These are phyloP conservation scores for Stagonosporopsis rhizophila DNA, from an alignment of 2,329 filamentous ascomycete genomes.

Conservation along the genomic window DNA sequence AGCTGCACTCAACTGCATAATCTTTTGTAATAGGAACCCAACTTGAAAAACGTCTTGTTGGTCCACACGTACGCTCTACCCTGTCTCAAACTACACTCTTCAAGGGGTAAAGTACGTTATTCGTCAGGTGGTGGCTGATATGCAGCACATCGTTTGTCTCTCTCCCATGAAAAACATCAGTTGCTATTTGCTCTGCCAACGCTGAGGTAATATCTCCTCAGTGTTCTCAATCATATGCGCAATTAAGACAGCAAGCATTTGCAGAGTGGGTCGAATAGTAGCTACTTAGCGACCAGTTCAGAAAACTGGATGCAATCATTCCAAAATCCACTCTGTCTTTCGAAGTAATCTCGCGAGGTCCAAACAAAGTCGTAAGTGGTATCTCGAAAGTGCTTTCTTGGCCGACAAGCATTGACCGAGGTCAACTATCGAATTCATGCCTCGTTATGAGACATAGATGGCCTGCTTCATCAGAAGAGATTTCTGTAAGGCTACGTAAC, in stretches of 20 bases:
- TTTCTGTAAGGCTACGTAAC: too few relatives aligned
- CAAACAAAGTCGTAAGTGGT: too few relatives aligned
- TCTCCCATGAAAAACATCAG: not conserved
- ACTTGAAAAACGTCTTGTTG: slow-evolving; percentile 28
- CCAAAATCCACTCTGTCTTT: too few relatives aligned
- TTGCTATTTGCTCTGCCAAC: slow-evolving; percentile 33
- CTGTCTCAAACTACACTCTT: slow-evolving; percentile 49
- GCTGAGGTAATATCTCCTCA: slow-evolving; percentile 44
- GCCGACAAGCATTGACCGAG: too few relatives aligned
- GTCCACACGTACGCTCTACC: slow-evolving; percentile 23
- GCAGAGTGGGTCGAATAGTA: slow-evolving; percentile 48
- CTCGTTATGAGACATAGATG: too few relatives aligned
- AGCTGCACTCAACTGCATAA: slow-evolving; percentile 32
- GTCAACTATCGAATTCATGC: too few relatives aligned
- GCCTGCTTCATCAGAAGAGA: too few relatives aligned
- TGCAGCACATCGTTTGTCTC: slow-evolving; percentile 33
- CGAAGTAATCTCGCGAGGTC: too few relatives aligned
- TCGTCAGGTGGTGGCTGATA: slow-evolving; percentile 19
- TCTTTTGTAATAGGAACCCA: slow-evolving; percentile 22
- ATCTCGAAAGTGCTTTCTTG: too few relatives aligned
- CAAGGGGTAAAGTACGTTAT: slow-evolving; percentile 29
- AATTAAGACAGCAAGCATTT: slow-evolving; percentile 42
- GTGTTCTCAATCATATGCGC: slow-evolving; percentile 48
- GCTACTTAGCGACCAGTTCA: slow-evolving; percentile 50
- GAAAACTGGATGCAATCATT: slow-evolving; percentile 42